Evolutionary conservation across 768 basidiomycete genomes (phyloP).

Genomic region (Peribolospora baueri): DNA sequence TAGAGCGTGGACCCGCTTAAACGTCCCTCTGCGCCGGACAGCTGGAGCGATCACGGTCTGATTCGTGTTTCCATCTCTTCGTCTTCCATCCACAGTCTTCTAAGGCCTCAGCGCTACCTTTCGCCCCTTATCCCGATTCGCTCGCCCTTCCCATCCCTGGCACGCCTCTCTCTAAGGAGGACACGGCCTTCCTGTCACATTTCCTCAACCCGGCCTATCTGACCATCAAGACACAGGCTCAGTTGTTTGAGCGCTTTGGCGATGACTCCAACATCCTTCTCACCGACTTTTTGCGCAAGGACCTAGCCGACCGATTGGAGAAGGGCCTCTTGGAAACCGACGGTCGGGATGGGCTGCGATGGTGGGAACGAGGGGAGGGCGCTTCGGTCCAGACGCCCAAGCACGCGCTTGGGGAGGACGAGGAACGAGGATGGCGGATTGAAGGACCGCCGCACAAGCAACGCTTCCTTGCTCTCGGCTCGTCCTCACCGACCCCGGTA

Average conservation of each 20-base stretch:
- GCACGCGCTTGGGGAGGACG: slow-evolving; percentile 36
- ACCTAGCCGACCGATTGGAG: slow-evolving; percentile 45
- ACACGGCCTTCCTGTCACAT: slow-evolving; percentile 48
- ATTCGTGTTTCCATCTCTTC: background rate
- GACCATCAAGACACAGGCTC: slow-evolving; percentile 49
- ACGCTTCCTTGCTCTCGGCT: slow-evolving; percentile 52
- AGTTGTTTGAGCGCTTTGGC: slow-evolving; percentile 54
- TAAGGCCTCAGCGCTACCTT: slow-evolving; percentile 25
- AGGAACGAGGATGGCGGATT: slow-evolving; percentile 35
- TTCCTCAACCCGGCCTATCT: slow-evolving; percentile 83
- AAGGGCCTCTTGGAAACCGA: slow-evolving; percentile 40
- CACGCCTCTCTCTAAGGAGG: slow-evolving; percentile 29
- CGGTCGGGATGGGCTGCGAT: slow-evolving; percentile 32
- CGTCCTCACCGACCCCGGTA: background rate
- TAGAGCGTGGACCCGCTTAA: slow-evolving; percentile 19
- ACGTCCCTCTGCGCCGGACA: slow-evolving; percentile 3
- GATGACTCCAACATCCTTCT: slow-evolving; percentile 71
- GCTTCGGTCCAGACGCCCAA: slow-evolving; percentile 29
- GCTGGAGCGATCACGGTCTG: slow-evolving; percentile 2
- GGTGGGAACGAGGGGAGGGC: slow-evolving; percentile 27
- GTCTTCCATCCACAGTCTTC: no score
- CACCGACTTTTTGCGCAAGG: slow-evolving; percentile 51
- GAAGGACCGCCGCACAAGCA: slow-evolving; percentile 84
- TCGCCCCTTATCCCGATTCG: background rate
- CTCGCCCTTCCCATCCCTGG: background rate